phyloP scores from a whole-genome alignment of 1,284 basidiomycete genomes.

The Austroboletus olivaceoglutinosus region DNA sequence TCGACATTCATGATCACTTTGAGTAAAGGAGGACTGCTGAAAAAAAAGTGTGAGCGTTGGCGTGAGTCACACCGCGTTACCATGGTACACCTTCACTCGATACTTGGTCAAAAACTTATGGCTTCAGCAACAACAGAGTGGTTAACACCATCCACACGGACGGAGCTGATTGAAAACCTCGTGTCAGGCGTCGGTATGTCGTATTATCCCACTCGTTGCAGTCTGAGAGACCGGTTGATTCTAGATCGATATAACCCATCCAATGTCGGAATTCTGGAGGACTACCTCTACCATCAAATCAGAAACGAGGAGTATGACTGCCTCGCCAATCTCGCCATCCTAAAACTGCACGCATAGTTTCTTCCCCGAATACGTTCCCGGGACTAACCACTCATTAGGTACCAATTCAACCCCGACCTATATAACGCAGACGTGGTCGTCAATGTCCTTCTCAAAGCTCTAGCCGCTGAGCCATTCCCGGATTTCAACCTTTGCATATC shows the following conservation, averaged over 20 bases:
- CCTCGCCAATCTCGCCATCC: slow-evolving; percentile 86
- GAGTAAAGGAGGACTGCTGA: not conserved
- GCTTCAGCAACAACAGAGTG: slow-evolving; percentile 53
- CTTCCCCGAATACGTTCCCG: not conserved
- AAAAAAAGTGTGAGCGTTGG: not conserved
- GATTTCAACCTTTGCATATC: slow-evolving; percentile 95
- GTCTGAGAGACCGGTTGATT: slow-evolving; percentile 8
- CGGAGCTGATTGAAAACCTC: slow-evolving; percentile 84
- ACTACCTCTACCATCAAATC: slow-evolving; percentile 92
- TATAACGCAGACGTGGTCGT: slow-evolving; percentile 92
- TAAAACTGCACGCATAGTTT: slow-evolving; percentile 62
- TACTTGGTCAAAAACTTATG: slow-evolving; percentile 14
- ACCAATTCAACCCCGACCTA: slow-evolving; percentile 94
- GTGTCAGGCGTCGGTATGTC: slow-evolving; percentile 87
- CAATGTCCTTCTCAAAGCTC: slow-evolving; percentile 92
- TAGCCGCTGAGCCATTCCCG: slow-evolving; percentile 79
- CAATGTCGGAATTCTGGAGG: slow-evolving; percentile 89
- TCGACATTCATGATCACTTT: slow-evolving; percentile 20
- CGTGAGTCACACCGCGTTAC: slow-evolving; percentile 7
- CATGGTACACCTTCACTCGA: not conserved
- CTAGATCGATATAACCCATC: slow-evolving; percentile 94
- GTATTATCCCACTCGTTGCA: slow-evolving; percentile 1
- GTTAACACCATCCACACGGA: slow-evolving; percentile 70
- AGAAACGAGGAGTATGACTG: slow-evolving; percentile 89
- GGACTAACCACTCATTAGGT: slow-evolving; percentile 49